Evolutionary conservation across 2,329 filamentous ascomycete genomes (phyloP).

Genomic region (Chrysosporium queenslandicum): DNA sequence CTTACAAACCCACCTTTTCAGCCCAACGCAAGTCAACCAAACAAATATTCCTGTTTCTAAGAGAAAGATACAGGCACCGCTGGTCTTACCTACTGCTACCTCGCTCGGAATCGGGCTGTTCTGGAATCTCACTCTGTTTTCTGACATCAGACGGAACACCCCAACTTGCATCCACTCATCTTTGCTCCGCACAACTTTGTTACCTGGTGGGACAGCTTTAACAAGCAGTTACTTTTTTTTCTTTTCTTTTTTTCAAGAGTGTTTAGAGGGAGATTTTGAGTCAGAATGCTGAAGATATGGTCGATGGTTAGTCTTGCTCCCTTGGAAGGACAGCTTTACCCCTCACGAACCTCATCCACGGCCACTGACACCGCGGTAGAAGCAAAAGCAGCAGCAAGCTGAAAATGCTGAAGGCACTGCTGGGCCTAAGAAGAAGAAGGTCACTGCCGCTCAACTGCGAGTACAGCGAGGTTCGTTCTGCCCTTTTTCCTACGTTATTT

Average conservation of each 20-base stretch:
- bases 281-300: conserved; percentile 97
- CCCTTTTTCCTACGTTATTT: neutral
- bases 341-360: too few species aligned
- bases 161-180: neutral
- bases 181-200: neutral
- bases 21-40: too few species aligned
- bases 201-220: too few species aligned
- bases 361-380: conserved; percentile 20
- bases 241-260: neutral
- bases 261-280: conserved; percentile 16
- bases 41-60: too few species aligned
- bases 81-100: neutral
- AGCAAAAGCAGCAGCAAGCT: conserved; percentile 90
- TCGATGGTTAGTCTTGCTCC: conserved; percentile 62
- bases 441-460: conserved; percentile 87
- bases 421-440: conserved; percentile 90
- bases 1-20: too few species aligned
- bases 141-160: neutral
- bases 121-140: neutral
- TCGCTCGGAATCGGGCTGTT: too few species aligned
- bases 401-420: conserved; percentile 76
- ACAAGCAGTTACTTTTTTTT: neutral
- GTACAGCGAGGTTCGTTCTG: conserved; percentile 73
- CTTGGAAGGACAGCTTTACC: conserved; percentile 6
- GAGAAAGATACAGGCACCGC: too few species aligned